These are phyloP conservation scores for Boletus sp. DNA, from an alignment of 1,284 basidiomycete genomes.

Conservation along the genomic window DNA sequence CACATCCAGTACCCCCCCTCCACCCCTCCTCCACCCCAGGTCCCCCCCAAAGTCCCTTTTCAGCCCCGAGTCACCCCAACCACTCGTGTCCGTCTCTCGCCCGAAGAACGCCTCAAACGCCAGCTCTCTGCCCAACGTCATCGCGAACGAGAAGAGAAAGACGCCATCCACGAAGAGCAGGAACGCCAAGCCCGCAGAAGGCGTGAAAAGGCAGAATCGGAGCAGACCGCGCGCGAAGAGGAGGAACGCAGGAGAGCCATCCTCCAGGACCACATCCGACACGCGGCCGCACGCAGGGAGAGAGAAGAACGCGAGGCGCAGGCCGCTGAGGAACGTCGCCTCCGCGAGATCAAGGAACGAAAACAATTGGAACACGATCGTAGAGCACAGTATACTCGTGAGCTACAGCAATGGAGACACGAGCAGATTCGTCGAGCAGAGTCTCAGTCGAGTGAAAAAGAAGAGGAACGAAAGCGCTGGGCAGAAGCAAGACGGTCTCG, in stretches of 20 bases:
- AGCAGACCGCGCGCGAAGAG: conserved; percentile 52
- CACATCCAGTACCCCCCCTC: conserved; percentile 3
- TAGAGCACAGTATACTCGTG: conserved; percentile 55
- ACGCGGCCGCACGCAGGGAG: conserved; percentile 50
- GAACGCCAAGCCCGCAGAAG: conserved; percentile 51
- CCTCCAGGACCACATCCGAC: conserved; percentile 55
- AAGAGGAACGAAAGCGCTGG: conserved; percentile 47
- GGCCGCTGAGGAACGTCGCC: conserved; percentile 54
- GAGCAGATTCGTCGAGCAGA: conserved; percentile 54
- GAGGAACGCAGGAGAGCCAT: conserved; percentile 49
- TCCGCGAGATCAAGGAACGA: conserved; percentile 50
- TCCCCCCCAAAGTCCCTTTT: conserved; percentile 8
- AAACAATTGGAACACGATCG: conserved; percentile 54
- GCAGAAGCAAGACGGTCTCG: conserved; percentile 51
- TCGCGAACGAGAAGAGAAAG: conserved; percentile 52
- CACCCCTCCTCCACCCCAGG: conserved; percentile 8
- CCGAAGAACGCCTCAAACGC: conserved; percentile 48
- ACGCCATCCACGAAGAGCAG: conserved; percentile 53
- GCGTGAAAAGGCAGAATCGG: conserved; percentile 50
- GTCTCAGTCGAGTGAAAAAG: conserved; percentile 49
- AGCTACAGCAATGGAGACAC: conserved; percentile 57
- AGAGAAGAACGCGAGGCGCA: conserved; percentile 51
- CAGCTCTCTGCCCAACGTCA: conserved; percentile 45
- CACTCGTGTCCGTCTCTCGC: conserved; percentile 25
- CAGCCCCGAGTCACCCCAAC: conserved; percentile 11